phyloP scores from a whole-genome alignment of 2,329 filamentous ascomycete genomes.

The Gaeumannomyces tritici region DNA sequence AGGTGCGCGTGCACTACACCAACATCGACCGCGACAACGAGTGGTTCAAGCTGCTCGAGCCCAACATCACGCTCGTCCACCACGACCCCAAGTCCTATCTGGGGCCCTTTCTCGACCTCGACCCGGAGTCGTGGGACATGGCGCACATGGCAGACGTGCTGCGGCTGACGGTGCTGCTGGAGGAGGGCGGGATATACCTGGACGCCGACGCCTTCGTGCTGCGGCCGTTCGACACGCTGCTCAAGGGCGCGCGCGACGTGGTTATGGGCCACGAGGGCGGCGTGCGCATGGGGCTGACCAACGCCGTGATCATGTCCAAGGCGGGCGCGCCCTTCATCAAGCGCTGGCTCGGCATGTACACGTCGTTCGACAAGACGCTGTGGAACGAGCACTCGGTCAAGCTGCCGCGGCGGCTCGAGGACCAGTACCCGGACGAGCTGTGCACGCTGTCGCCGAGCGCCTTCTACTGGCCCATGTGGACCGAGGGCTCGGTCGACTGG shows the following conservation, averaged over 20 bases:
- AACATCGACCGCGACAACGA: conserved; percentile 25
- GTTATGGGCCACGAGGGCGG: conserved; percentile 26
- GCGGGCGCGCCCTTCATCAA: conserved; percentile 19
- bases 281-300: conserved; percentile 26
- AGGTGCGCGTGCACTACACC: conserved; percentile 26
- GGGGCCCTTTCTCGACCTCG: not conserved
- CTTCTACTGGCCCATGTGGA: conserved; percentile 32
- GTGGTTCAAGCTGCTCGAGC: conserved; percentile 23
- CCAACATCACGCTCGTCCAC: conserved; percentile 23
- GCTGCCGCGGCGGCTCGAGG: conserved; percentile 20
- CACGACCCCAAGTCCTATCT: conserved; percentile 17
- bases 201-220: conserved; percentile 25
- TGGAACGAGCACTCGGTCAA: conserved; percentile 29
- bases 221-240: conserved; percentile 19
- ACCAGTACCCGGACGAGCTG: conserved; percentile 19
- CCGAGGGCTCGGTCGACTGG: conserved; percentile 24
- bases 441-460: conserved; percentile 23
- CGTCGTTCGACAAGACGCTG: conserved; percentile 18
- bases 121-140: conserved; percentile 15
- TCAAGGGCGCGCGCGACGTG: conserved; percentile 19
- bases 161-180: conserved; percentile 22
- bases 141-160: conserved; percentile 25
- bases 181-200: conserved; percentile 25
- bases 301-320: conserved; percentile 26
- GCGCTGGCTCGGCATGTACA: conserved; percentile 24